Conservation (phyloP, 1,284 basidiomycete genomes). For the Puccinia hordei region DNA sequence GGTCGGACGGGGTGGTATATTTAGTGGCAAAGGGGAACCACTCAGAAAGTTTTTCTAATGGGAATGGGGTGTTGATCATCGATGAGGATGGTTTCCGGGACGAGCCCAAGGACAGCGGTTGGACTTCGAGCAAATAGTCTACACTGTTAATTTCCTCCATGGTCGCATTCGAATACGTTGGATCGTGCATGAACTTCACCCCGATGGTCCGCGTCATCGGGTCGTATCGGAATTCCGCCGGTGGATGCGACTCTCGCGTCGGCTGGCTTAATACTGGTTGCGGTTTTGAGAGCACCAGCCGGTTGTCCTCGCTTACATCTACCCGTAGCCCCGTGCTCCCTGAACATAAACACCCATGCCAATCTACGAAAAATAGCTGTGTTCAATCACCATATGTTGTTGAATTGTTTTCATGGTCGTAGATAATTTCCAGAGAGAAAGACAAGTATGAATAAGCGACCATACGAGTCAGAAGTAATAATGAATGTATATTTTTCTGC, state of each 20-base stretch:
- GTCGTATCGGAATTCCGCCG: conserved; percentile 53
- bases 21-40: conserved; percentile 29
- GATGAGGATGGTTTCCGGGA: neutral
- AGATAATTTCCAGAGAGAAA: neutral
- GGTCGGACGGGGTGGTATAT: neutral
- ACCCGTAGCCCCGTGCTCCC: conserved; percentile 20
- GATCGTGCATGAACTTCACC: conserved; percentile 53
- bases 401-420: neutral
- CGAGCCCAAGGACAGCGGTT: conserved; percentile 4
- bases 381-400: neutral
- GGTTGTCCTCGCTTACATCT: conserved; percentile 40
- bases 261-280: conserved; percentile 52
- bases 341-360: conserved; percentile 46
- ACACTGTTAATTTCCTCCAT: conserved; percentile 33
- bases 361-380: conserved; percentile 49
- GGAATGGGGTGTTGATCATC: neutral
- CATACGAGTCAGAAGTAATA: neutral
- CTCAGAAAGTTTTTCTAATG: conserved; percentile 44
- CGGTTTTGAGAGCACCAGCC: conserved; percentile 50
- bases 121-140: conserved; percentile 45
- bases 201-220: conserved; percentile 52
- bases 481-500: neutral
- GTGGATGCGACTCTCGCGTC: conserved; percentile 52
- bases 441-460: neutral
- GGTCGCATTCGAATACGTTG: conserved; percentile 50